A percentile compares a stretch with the other conserved stretches of the same genome.
These are phyloP conservation scores for Solanum virginianum DNA, from an alignment of 257 asterid genomes.

Conservation along the genomic window DNA sequence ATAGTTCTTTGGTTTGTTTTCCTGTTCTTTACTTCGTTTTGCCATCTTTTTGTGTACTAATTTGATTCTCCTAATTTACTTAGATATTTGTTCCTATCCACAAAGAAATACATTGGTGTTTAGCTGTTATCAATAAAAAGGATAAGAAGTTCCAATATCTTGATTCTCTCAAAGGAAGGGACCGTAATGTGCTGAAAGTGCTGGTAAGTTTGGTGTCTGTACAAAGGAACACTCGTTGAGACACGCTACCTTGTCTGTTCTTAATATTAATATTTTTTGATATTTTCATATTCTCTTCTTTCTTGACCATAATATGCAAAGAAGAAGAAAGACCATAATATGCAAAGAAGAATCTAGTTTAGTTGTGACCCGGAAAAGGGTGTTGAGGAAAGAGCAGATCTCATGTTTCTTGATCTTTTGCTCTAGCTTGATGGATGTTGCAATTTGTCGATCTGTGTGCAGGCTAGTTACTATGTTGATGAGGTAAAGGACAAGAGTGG, in stretches of 20 bases:
- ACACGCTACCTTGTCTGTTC: background rate
- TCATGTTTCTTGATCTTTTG: background rate
- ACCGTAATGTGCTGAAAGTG: conserved; percentile 35
- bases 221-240: background rate
- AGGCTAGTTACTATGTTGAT: conserved; percentile 71
- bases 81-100: conserved; percentile 97
- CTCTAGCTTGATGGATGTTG: background rate
- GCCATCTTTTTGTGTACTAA: background rate
- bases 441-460: conserved; percentile 4
- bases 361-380: background rate
- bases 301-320: background rate
- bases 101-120: conserved; percentile 85
- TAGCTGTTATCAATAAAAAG: conserved; percentile 79
- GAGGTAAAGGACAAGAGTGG: conserved; percentile 94
- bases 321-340: background rate
- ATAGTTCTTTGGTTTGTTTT: background rate
- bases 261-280: background rate
- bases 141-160: conserved; percentile 83
- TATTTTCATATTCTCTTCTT: background rate
- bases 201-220: conserved; percentile 39
- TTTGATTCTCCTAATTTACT: background rate
- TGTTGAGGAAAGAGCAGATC: background rate
- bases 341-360: background rate
- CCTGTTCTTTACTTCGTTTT: background rate
- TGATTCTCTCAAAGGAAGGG: conserved; percentile 70